Evolutionary conservation across 2,329 filamentous ascomycete species (phyloP), one percentile per base, ranked within the genome.

Genomic region (Phaeomoniella chlamydospora): DNA sequence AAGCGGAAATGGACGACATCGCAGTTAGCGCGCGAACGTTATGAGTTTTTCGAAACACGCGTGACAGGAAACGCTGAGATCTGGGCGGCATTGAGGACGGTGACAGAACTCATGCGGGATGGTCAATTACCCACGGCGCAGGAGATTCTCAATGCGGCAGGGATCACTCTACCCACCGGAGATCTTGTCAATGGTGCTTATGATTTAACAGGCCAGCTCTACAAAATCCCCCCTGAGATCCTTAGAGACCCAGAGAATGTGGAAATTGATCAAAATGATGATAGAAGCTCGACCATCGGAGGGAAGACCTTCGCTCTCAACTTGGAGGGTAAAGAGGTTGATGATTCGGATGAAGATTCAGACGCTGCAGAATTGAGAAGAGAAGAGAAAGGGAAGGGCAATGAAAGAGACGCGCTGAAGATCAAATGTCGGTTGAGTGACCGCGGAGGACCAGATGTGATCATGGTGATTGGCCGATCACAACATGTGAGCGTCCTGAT

Each of bases 1-100:
- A 65, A 68, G 36, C 72, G 72, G 14, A 57, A 61, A 12, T 92
- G 82, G 82, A 86, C 81, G 1, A 73, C 70, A n/a, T 51, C 59
- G 12, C 64, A 78, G 36, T 64, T 94, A 2, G 72, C 75, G 39
- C 67, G 67, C 18, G 83, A 94, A 58, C 72, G 88, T 34, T 62
- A 61, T 34, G 85, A 85, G 42, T 94, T 92, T 65, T 96, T 93
- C 57, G 86, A 94, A 41, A 94, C 87, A 2, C 67, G 85, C 33
- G 83, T 92, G 12, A 81, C 80, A 0, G 85, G 85, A 2, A 69
- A 74, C 3, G 50, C 68, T 3, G 83, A 94, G 55, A 70, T 90
- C 16, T 96, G 88, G 88, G 74, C 74, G 46, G 78, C 82, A 0
- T 56, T 94, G 11, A 69, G 70, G 32, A 63, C 74, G 1, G 80